Evolutionary conservation across 108 stramenopile species (phyloP), one percentile per base, ranked within the genome.

Genomic region (Cyclostephanos tholiformis): DNA sequence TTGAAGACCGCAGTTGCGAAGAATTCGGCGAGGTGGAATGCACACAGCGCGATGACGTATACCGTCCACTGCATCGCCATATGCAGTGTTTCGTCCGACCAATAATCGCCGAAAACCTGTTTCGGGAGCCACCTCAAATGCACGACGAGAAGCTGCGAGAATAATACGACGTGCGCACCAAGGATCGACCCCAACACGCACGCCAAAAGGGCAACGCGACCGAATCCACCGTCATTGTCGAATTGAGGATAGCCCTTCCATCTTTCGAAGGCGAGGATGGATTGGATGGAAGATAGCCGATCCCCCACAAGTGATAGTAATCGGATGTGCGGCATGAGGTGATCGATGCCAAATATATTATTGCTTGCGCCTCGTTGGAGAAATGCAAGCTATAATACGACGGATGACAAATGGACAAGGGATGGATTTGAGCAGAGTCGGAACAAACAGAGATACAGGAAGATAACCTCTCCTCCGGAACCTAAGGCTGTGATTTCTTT

Each of bases 21-120:
- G 81, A 93, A 97, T 85, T 97, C 97, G 30, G 76, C 64, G 43
- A 89, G 70, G 74, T 97, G 97, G 81, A 96, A 97, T 39, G 60
- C 53, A 56, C 87, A 85, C 26, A 97, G 62, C 39, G 70, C 53
- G 19, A 85, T 52, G 9, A 86, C 72, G 71, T 96, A 95, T n/a
- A 85, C 64, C 46, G 82, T 87, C 93, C 93, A 95, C 52, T 87
- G 86, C 26, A 85, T 61, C 22, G 80, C 43, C 71, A 88, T 76
- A 36, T 72, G 52, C 3, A 79, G 51, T 46, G 58, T 17, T 41
- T 74, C 60, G 19, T 59, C 53, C 58, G 71, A 51, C 72, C 49
- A n/a, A n/a, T n/a, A 71, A 39, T 50, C 58, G 30, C 49, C 53
- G 19, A 68, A 38, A 23, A 58, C 51, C 20, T 63, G 32, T 43